Evolutionary conservation across 495 filamentous ascomycete genomes (phyloP), one percentile per base, ranked within the genome.

Genomic region (Aspergillus diversus): DNA sequence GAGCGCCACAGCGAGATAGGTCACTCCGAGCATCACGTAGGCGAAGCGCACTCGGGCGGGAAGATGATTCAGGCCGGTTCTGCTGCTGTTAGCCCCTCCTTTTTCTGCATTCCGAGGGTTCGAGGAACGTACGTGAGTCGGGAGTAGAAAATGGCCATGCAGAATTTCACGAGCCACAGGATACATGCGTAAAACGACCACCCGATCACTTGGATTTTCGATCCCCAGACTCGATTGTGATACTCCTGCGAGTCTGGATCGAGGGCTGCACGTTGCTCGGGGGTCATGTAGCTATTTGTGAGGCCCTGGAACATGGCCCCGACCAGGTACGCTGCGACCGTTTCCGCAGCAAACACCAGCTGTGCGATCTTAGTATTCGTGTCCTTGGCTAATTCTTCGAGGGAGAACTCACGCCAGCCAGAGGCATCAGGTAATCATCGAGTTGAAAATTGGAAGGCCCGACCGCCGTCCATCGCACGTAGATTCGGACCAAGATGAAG

Each of bases 401-500:
- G 15, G 46, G n/a, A 12, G 13, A 21, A 71, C 78, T 63, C 68
- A 84, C 84, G 11, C 75, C 77, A 0, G 81, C 81, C 9, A 86
- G 33, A 12, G 83, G 67, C 83, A 86, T 86, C 1, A 87, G 66
- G 64, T 84, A 87, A 62, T 87, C 85, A 67, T 87, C 85, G 1
- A 79, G 69, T 60, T 80, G 74, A 33, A 82, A 78, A 6, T 77
- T 72, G n/a, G 60, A 33, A 13, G 77, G 62, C 3, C 84, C 83
- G 27, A 83, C 80, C 12, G 76, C 70, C 21, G 60, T 75, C 66
- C 79, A 78, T 59, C 85, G 76, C 32, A 79, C 80, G 39, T 70
- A 75, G 0, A 77, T 62, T 0, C 84, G 81, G 6, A 82, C 59
- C 5, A 73, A 46, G 17, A 87, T 81, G 33, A 80, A 70, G 35